Conservation (phyloP, 2,329 filamentous ascomycete genomes). For the Lecanicillium sp. region DNA sequence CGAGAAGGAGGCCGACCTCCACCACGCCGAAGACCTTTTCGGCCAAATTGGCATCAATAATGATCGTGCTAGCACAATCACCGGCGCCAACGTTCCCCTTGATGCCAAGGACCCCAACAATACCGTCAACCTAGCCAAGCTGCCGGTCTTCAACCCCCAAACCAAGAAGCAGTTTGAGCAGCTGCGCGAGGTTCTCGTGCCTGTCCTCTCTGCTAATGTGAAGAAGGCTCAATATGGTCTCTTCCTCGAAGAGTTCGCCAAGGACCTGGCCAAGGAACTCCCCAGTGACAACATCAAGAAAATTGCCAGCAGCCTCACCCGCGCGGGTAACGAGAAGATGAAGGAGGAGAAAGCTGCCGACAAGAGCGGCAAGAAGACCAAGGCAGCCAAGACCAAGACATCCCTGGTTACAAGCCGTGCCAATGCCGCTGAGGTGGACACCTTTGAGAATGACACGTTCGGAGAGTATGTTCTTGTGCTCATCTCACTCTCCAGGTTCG, state of each 20-base stretch:
- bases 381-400: conserved; percentile 93
- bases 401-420: conserved; percentile 60
- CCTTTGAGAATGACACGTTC: conserved; percentile 72
- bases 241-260: conserved; percentile 86
- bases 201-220: conserved; percentile 62
- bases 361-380: conserved; percentile 93
- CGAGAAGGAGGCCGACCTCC: conserved; percentile 82
- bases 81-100: conserved; percentile 56
- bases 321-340: conserved; percentile 94
- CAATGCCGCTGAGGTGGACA: conserved; percentile 58
- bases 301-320: conserved; percentile 78
- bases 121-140: conserved; percentile 69
- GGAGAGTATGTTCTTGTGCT: conserved; percentile 89
- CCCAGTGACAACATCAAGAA: conserved; percentile 96
- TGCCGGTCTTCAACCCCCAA: conserved; percentile 81
- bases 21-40: conserved; percentile 87
- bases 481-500: too few relatives aligned
- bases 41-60: conserved; percentile 60
- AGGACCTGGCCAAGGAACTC: conserved; percentile 79
- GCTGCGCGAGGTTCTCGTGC: conserved; percentile 69
- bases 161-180: conserved; percentile 81
- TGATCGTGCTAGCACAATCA: conserved; percentile 59
- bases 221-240: conserved; percentile 88
- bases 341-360: conserved; percentile 94
- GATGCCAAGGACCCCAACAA: conserved; percentile 67